Conservation (phyloP, 2,329 filamentous ascomycete genomes). For the Diplocarpon mali region DNA sequence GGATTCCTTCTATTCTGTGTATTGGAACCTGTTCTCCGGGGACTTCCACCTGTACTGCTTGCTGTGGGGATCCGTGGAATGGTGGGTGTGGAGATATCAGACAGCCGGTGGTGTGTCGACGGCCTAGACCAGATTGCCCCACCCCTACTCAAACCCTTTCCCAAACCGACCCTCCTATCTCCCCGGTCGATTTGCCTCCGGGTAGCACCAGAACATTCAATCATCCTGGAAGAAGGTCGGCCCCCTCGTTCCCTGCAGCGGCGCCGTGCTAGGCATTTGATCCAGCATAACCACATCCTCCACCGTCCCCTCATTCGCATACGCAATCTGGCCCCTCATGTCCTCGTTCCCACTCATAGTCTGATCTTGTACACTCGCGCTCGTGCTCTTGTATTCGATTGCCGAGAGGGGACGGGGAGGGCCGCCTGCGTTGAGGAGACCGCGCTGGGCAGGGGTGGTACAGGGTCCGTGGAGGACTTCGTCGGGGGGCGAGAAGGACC, state of each 20-base stretch:
- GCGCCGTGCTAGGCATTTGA: conserved; percentile 3
- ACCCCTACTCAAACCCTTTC: not conserved
- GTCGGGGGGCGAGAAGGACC: conserved; percentile 85
- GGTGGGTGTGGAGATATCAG: too few relatives aligned
- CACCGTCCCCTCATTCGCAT: not conserved
- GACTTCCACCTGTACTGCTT: too few relatives aligned
- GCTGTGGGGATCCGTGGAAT: too few relatives aligned
- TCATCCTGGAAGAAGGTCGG: conserved; percentile 7
- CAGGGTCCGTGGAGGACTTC: conserved; percentile 39
- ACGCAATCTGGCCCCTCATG: not conserved
- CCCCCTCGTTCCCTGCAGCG: not conserved
- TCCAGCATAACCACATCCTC: conserved; percentile 6
- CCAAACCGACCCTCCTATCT: not conserved
- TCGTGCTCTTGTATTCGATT: conserved; percentile 18
- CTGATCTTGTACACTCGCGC: conserved; percentile 18
- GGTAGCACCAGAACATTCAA: not conserved
- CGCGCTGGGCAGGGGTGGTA: conserved; percentile 23
- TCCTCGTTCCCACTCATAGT: conserved; percentile 18
- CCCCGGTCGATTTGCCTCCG: not conserved
- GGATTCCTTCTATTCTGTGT: too few relatives aligned
- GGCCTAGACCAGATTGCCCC: too few relatives aligned
- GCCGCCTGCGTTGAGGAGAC: conserved; percentile 9
- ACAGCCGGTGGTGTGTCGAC: too few relatives aligned
- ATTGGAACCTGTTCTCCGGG: too few relatives aligned
- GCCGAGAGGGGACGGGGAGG: conserved; percentile 25